A percentile compares a stretch with the other conserved stretches of the same genome.
Conservation (phyloP, 225 moss, liverwort and hornwort species). For the Lunularia cruciata region DNA sequence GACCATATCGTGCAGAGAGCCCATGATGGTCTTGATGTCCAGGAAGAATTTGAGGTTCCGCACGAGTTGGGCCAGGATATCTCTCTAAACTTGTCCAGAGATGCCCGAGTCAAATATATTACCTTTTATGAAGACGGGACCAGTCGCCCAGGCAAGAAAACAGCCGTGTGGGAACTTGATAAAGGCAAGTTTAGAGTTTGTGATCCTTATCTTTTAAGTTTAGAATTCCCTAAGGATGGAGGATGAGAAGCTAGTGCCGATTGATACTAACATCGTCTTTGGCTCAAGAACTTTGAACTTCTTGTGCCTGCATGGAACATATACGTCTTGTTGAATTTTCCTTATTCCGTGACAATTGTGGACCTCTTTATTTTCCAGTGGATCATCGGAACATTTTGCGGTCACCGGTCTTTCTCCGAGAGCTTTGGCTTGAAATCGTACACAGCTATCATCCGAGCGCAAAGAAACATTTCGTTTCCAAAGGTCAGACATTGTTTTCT, state of each 20-base stretch:
- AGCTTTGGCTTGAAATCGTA: slow-evolving; percentile 88
- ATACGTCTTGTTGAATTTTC: too few species aligned
- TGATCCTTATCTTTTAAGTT: not conserved
- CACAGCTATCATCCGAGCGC: slow-evolving; percentile 82
- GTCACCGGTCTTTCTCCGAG: slow-evolving; percentile 77
- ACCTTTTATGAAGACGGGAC: slow-evolving; percentile 90
- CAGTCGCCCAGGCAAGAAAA: slow-evolving; percentile 73
- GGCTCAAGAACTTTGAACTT: too few species aligned
- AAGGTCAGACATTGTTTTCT: slow-evolving; percentile 48
- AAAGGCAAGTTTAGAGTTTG: slow-evolving; percentile 50
- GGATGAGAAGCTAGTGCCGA: too few species aligned
- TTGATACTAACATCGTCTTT: too few species aligned
- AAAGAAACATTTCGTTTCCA: slow-evolving; percentile 74
- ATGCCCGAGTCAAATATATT: slow-evolving; percentile 69
- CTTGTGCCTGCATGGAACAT: too few species aligned
- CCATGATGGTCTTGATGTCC: slow-evolving; percentile 80
- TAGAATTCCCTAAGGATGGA: too few species aligned
- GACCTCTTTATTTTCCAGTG: slow-evolving; percentile 41
- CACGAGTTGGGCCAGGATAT: slow-evolving; percentile 65
- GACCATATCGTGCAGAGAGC: slow-evolving; percentile 61
- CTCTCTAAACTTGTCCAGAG: slow-evolving; percentile 73
- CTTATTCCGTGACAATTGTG: too few species aligned
- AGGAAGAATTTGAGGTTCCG: slow-evolving; percentile 75
- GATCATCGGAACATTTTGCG: slow-evolving; percentile 92
- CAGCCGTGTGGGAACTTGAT: slow-evolving; percentile 98